Conservation (phyloP, 2,329 filamentous ascomycete genomes). For the Colletotrichum viniferum region DNA sequence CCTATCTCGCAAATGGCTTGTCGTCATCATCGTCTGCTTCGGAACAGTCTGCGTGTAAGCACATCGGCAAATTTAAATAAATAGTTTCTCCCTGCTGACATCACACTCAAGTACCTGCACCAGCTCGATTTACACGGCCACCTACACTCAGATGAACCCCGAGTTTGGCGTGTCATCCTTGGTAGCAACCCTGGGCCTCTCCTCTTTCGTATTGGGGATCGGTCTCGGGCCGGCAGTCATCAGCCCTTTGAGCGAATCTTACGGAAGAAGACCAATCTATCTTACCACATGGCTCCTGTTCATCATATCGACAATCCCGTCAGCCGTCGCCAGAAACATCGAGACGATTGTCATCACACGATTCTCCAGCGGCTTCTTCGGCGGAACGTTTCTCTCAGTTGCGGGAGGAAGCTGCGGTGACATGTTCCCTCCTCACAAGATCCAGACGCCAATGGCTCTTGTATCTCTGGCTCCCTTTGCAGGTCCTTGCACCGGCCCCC, state of each 20-base stretch:
- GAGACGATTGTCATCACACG: constrained; percentile 76
- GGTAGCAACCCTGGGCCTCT: constrained; percentile 80
- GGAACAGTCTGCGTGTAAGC: constrained; percentile 83
- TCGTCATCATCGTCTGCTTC: constrained; percentile 72
- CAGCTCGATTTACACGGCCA: constrained; percentile 84
- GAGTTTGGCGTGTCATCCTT: constrained; percentile 75
- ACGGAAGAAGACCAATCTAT: constrained; percentile 83
- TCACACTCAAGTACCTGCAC: constrained; percentile 68
- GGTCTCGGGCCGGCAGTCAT: constrained; percentile 65
- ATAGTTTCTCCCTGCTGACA: background rate
- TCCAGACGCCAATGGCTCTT: constrained; percentile 82
- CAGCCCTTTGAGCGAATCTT: constrained; percentile 75
- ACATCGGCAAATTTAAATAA: background rate
- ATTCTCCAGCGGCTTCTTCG: constrained; percentile 77
- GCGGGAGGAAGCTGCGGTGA: constrained; percentile 87
- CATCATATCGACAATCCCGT: constrained; percentile 79
- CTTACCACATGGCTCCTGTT: constrained; percentile 77
- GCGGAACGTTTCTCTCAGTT: constrained; percentile 72
- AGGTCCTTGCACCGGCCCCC: constrained; percentile 62
- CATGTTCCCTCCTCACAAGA: constrained; percentile 69
- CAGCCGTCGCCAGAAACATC: constrained; percentile 79
- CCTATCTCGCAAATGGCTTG: constrained; percentile 72
- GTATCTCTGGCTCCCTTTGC: constrained; percentile 71
- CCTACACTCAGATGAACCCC: constrained; percentile 75
- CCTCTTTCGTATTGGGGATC: constrained; percentile 79